Evolutionary conservation across 2,329 filamentous ascomycete species (phyloP).

Genomic region (Fusarium solani-melongenae): DNA sequence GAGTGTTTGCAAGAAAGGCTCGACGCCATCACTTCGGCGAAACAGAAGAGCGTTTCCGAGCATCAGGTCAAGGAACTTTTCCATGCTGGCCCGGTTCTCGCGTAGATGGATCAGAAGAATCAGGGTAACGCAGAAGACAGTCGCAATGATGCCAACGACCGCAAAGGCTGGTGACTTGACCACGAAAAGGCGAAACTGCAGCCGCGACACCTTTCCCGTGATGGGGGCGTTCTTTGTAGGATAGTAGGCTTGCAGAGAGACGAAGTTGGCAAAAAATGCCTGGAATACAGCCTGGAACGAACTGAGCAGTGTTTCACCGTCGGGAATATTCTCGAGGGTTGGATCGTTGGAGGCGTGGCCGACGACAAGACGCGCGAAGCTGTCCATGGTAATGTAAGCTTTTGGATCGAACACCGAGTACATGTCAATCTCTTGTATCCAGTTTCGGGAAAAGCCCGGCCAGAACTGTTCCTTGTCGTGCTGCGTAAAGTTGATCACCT

Average conservation of each 20-base stretch:
- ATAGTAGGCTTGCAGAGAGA: background rate
- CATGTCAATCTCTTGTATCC: background rate
- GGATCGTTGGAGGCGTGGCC: background rate
- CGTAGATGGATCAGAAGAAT: background rate
- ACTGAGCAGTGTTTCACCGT: background rate
- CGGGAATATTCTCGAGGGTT: background rate
- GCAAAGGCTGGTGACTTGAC: background rate
- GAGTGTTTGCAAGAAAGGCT: background rate
- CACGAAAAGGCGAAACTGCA: background rate
- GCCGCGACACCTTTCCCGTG: background rate
- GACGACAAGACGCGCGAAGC: background rate
- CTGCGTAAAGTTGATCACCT: background rate
- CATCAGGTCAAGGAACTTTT: background rate
- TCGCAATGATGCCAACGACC: background rate
- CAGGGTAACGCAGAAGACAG: background rate
- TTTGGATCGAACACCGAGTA: background rate
- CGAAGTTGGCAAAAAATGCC: background rate
- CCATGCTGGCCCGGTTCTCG: background rate
- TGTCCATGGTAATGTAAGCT: background rate
- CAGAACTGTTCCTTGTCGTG: background rate
- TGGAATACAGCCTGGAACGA: background rate
- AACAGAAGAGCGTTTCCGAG: background rate
- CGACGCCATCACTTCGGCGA: background rate
- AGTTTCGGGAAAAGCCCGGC: background rate
- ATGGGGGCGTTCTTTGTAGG: background rate